Conservation (phyloP, 768 basidiomycete genomes). For the Cyathus striatus region DNA sequence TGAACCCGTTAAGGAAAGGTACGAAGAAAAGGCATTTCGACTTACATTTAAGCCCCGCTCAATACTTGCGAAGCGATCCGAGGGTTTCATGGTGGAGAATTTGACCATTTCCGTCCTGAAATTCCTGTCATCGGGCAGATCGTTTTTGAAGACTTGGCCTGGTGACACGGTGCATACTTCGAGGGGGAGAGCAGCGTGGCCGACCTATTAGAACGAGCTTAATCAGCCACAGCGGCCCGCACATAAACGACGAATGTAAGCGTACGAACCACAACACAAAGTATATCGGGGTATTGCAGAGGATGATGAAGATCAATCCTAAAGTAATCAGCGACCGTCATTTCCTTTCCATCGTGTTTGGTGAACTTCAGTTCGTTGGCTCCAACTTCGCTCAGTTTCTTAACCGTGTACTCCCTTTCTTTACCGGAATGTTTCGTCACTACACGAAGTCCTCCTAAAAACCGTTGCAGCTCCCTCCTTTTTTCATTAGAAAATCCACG, state of each 20-base stretch:
- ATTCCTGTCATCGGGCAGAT: slow-evolving; percentile 65
- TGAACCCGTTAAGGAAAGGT: not conserved
- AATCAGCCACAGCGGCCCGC: not conserved
- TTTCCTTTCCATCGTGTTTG: slow-evolving; percentile 37
- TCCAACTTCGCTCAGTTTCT: slow-evolving; percentile 43
- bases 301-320: slow-evolving; percentile 12
- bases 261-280: slow-evolving; percentile 52
- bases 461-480: slow-evolving; percentile 34
- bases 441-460: slow-evolving; percentile 25
- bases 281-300: slow-evolving; percentile 41
- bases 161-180: slow-evolving; percentile 59
- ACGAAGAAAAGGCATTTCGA: not conserved
- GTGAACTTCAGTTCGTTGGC: slow-evolving; percentile 45
- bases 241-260: not conserved
- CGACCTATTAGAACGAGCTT: slow-evolving; percentile 38
- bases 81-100: slow-evolving; percentile 63
- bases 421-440: slow-evolving; percentile 9
- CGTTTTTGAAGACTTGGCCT: slow-evolving; percentile 72
- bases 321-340: slow-evolving; percentile 38
- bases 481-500: slow-evolving; percentile 46
- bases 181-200: slow-evolving; percentile 59
- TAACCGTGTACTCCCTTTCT: slow-evolving; percentile 40
- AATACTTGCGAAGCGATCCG: slow-evolving; percentile 54
- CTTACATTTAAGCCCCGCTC: slow-evolving; percentile 41
- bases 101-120: slow-evolving; percentile 52